phyloP scores from a whole-genome alignment of 1,284 basidiomycete species.

The Vanrija pseudolonga region DNA sequence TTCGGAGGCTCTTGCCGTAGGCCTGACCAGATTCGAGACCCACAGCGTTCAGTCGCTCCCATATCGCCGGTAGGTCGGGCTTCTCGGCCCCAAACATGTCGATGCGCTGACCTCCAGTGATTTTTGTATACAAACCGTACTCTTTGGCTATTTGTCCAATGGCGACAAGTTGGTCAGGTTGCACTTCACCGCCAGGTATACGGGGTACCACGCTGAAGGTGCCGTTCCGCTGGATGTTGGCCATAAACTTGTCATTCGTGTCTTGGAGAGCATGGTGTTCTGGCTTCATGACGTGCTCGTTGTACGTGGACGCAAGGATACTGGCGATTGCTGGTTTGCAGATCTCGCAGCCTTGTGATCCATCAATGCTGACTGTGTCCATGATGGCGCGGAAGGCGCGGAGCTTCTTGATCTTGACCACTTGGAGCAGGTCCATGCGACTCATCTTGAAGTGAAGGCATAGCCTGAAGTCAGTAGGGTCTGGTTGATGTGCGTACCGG shows the following conservation, averaged over 20 bases:
- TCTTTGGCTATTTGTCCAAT: conserved; percentile 69
- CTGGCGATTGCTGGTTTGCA: conserved; percentile 69
- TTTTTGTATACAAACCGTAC: conserved; percentile 68
- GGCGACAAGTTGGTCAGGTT: conserved; percentile 64
- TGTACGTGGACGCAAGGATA: conserved; percentile 61
- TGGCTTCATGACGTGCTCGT: conserved; percentile 65
- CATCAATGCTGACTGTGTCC: conserved; percentile 54
- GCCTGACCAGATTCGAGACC: conserved; percentile 75
- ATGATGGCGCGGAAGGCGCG: conserved; percentile 60
- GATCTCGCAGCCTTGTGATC: conserved; percentile 65
- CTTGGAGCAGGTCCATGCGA: conserved; percentile 64
- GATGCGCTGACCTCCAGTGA: conserved; percentile 63
- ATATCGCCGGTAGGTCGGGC: conserved; percentile 70
- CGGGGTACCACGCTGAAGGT: conserved; percentile 71
- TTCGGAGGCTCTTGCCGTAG: conserved; percentile 62
- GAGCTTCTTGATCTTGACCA: conserved; percentile 66
- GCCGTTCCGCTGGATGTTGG: conserved; percentile 72
- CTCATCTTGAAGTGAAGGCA: conserved; percentile 68
- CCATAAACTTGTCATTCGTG: conserved; percentile 57
- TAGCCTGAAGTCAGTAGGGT: conserved; percentile 46
- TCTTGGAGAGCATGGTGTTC: conserved; percentile 63
- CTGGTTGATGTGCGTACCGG: conserved; percentile 12
- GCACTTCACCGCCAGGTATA: conserved; percentile 54
- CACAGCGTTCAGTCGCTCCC: conserved; percentile 63
- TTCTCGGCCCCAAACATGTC: conserved; percentile 72